Percentiles rank a stretch among this genome's conserved stretches.
Evolutionary conservation across 768 basidiomycete species (phyloP).

Genomic region (Kondoa subrosea): DNA sequence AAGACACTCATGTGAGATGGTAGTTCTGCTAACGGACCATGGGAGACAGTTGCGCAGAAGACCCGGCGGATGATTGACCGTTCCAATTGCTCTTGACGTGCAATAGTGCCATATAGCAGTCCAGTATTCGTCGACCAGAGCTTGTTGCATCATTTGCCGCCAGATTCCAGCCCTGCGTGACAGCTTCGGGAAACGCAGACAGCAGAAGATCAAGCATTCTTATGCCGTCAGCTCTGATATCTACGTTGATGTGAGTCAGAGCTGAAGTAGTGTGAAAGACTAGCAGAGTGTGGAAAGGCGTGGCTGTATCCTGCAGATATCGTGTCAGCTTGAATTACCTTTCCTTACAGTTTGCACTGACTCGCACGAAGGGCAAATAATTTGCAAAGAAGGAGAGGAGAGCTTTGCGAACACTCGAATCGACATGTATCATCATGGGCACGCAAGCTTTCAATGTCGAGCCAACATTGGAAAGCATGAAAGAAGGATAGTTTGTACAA

Average conservation of each 20-base stretch:
- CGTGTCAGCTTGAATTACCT: too few species aligned
- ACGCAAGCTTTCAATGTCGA: background rate
- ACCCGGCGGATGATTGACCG: too few species aligned
- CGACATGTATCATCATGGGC: background rate
- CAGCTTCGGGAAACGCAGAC: constrained; percentile 47
- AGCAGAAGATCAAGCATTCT: constrained; percentile 61
- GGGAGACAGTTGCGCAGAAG: background rate
- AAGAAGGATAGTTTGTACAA: background rate
- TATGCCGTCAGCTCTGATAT: constrained; percentile 77
- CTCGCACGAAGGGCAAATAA: too few species aligned
- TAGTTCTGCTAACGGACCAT: background rate
- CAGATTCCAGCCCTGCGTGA: constrained; percentile 48
- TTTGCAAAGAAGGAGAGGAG: background rate
- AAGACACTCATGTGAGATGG: background rate
- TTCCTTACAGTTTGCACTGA: too few species aligned
- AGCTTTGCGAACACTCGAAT: background rate
- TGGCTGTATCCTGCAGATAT: background rate
- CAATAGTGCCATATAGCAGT: background rate
- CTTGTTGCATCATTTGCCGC: background rate
- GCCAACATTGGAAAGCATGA: background rate
- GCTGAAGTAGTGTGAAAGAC: constrained; percentile 76
- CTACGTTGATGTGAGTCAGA: constrained; percentile 88
- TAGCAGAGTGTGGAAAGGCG: constrained; percentile 34
- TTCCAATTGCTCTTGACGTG: background rate
- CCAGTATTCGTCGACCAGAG: background rate